Conservation (phyloP, 331 rosid species). For the Telfairia occidentalis region DNA sequence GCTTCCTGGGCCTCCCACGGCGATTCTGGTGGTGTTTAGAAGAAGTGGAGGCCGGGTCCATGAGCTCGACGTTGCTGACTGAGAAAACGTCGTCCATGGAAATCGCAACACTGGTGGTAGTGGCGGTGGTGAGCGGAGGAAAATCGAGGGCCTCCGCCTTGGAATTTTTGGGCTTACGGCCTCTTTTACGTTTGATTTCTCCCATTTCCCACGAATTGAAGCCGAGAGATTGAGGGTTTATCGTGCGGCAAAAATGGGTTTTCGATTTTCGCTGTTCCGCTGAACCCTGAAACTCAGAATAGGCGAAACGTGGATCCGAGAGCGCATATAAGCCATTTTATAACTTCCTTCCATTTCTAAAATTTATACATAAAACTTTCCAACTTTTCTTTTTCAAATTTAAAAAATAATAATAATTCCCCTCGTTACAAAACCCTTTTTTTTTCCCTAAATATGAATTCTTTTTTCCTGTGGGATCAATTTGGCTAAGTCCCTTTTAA, state of each 20-base stretch:
- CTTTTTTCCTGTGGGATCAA: background rate
- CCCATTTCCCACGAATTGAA: conserved; percentile 17
- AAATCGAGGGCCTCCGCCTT: conserved; percentile 53
- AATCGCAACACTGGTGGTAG: conserved; percentile 13
- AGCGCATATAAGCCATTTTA: background rate
- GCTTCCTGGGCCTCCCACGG: conserved; percentile 70
- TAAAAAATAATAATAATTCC: too few relatives aligned
- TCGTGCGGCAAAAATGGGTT: background rate
- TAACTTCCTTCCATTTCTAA: background rate
- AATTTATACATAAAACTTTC: background rate
- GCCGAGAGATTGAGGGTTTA: background rate
- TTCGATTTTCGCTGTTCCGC: background rate
- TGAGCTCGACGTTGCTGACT: conserved; percentile 43
- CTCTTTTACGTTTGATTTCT: conserved; percentile 53
- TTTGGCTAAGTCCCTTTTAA: background rate
- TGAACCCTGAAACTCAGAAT: background rate
- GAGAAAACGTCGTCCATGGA: conserved; percentile 47
- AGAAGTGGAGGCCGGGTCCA: conserved; percentile 36
- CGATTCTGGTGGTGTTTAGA: conserved; percentile 29
- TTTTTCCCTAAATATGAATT: too few relatives aligned
- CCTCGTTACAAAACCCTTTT: too few relatives aligned
- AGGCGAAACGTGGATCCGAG: background rate
- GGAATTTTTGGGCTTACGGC: conserved; percentile 59
- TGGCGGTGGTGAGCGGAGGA: conserved; percentile 17
- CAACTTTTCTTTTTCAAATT: background rate